phyloP scores from a whole-genome alignment of 1,284 basidiomycete species.

The Dichomitus squalens region DNA sequence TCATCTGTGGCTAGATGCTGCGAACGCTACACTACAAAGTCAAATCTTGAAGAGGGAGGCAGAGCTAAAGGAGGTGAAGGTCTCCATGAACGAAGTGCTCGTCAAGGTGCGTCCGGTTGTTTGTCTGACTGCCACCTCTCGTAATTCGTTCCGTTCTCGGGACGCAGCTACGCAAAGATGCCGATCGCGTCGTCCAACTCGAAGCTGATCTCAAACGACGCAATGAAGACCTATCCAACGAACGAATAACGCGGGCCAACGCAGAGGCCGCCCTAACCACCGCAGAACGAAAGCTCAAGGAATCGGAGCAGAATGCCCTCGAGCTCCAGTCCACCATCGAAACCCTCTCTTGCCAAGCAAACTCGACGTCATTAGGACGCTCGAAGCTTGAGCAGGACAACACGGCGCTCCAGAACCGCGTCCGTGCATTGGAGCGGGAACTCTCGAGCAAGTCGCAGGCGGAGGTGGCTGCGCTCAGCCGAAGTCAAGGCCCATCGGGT shows the following conservation, averaged over 20 bases:
- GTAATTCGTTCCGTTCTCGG: neutral
- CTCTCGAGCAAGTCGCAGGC: conserved; percentile 22
- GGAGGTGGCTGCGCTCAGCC: conserved; percentile 33
- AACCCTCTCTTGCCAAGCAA: conserved; percentile 54
- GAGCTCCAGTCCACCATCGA: conserved; percentile 64
- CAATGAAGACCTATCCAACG: conserved; percentile 56
- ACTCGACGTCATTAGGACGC: conserved; percentile 45
- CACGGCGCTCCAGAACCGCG: conserved; percentile 44
- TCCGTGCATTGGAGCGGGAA: conserved; percentile 25
- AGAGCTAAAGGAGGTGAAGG: conserved; percentile 56
- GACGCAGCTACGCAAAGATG: conserved; percentile 58
- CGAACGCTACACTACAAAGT: conserved; percentile 58
- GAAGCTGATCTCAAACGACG: conserved; percentile 52
- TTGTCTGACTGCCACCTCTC: neutral
- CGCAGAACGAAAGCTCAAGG: conserved; percentile 53
- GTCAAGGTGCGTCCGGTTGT: conserved; percentile 50
- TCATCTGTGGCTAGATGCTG: conserved; percentile 14
- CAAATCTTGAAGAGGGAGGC: conserved; percentile 55
- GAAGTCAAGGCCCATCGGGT: conserved; percentile 33
- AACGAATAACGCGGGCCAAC: conserved; percentile 58
- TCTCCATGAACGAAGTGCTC: conserved; percentile 55
- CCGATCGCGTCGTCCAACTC: conserved; percentile 55
- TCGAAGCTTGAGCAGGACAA: conserved; percentile 59
- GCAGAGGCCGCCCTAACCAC: conserved; percentile 48
- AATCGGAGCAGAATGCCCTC: conserved; percentile 48